These are phyloP conservation scores for Xerocomellus intermedius DNA, from an alignment of 768 basidiomycete genomes.

Conservation along the genomic window DNA sequence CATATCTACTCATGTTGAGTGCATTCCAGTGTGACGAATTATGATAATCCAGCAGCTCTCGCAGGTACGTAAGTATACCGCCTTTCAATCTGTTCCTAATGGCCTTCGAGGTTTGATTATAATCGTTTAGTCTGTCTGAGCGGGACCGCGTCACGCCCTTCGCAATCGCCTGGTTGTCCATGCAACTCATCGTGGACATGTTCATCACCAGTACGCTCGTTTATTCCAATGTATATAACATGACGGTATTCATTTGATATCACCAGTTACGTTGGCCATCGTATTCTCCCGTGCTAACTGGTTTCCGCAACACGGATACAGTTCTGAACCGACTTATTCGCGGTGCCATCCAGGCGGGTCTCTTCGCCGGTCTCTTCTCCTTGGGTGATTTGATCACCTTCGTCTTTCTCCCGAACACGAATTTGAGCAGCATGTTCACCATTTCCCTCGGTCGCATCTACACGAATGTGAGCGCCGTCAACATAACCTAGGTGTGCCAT, in stretches of 20 bases:
- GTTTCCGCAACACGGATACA: background rate
- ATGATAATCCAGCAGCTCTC: slow-evolving; percentile 10
- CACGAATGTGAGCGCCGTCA: slow-evolving; percentile 31
- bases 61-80: background rate
- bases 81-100: background rate
- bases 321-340: slow-evolving; percentile 1
- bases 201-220: too few relatives aligned
- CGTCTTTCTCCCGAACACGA: slow-evolving; percentile 26
- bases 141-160: too few relatives aligned
- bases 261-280: background rate
- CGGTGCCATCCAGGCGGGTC: background rate
- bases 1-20: background rate
- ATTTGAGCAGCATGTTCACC: slow-evolving; percentile 26
- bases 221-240: too few relatives aligned
- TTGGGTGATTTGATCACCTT: slow-evolving; percentile 19
- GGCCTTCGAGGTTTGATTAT: slow-evolving; percentile 23
- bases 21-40: slow-evolving; percentile 10
- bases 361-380: background rate
- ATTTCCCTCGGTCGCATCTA: slow-evolving; percentile 43
- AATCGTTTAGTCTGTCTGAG: background rate
- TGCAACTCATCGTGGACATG: too few relatives aligned
- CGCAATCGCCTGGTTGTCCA: too few relatives aligned
- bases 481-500: too few relatives aligned
- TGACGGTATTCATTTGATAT: background rate
- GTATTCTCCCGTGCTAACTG: background rate